These are phyloP conservation scores for Colletotrichum trifolii DNA, from an alignment of 2,329 filamentous ascomycete genomes.

Conservation along the genomic window DNA sequence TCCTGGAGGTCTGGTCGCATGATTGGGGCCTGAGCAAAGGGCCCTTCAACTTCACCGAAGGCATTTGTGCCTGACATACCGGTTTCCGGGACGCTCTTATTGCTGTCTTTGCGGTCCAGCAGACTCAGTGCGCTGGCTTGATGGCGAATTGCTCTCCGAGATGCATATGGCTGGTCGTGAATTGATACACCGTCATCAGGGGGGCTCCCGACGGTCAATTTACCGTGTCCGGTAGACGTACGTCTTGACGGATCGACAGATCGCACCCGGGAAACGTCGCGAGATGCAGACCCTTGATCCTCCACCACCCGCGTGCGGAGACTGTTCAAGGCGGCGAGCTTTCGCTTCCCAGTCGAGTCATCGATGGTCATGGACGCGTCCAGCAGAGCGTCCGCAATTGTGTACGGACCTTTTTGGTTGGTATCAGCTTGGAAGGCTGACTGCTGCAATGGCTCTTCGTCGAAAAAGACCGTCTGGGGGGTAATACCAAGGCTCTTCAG, in stretches of 20 bases:
- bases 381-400: constrained; percentile 88
- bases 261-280: constrained; percentile 43
- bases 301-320: constrained; percentile 41
- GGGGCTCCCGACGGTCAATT: constrained; percentile 40
- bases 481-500: constrained; percentile 81
- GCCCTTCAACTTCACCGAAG: constrained; percentile 69
- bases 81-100: constrained; percentile 68
- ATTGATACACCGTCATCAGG: constrained; percentile 49
- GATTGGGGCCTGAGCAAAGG: constrained; percentile 55
- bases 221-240: constrained; percentile 45
- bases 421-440: constrained; percentile 46
- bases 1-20: constrained; percentile 48
- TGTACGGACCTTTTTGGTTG: constrained; percentile 67
- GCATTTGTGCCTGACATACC: constrained; percentile 69
- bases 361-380: constrained; percentile 93
- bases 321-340: constrained; percentile 61
- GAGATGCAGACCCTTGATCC: constrained; percentile 39
- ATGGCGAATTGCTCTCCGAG: constrained; percentile 61
- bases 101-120: constrained; percentile 68
- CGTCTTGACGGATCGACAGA: constrained; percentile 52
- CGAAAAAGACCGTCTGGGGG: constrained; percentile 92
- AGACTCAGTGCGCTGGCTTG: constrained; percentile 70
- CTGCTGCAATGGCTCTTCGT: constrained; percentile 72
- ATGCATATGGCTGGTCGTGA: constrained; percentile 55
- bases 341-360: constrained; percentile 67